These are phyloP conservation scores for Helotiales sp. DNA, from an alignment of 2,329 filamentous ascomycete species.

Conservation along the genomic window DNA sequence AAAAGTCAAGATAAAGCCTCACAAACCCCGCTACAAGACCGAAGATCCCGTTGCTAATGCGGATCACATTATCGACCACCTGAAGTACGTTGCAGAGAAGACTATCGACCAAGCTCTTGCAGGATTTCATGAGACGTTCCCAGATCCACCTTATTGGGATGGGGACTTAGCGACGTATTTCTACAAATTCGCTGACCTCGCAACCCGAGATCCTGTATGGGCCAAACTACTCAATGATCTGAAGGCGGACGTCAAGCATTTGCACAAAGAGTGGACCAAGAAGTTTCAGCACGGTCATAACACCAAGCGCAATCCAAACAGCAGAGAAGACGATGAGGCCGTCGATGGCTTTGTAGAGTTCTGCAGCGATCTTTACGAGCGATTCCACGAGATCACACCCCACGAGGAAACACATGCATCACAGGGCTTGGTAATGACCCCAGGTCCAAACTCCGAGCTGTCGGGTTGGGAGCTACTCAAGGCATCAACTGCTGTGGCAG, in stretches of 20 bases:
- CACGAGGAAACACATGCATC: constrained; percentile 25
- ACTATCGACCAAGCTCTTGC: constrained; percentile 44
- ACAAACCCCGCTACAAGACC: constrained; percentile 48
- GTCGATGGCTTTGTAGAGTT: constrained; percentile 8
- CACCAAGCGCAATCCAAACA: constrained; percentile 11
- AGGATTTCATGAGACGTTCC: constrained; percentile 36
- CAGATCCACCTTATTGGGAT: constrained; percentile 28
- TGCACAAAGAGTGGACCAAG: constrained; percentile 27
- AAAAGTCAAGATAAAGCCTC: constrained; percentile 5
- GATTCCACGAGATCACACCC: constrained; percentile 37
- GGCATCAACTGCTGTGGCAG: constrained; percentile 45
- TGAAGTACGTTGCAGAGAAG: constrained; percentile 61
- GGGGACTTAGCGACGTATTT: constrained; percentile 34
- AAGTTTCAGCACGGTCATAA: not conserved
- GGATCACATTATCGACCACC: constrained; percentile 64
- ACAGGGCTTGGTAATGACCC: constrained; percentile 27
- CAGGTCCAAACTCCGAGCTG: constrained; percentile 23
- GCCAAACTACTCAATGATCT: constrained; percentile 25
- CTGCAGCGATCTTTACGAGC: constrained; percentile 23
- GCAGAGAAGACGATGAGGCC: not conserved
- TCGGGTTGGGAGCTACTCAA: constrained; percentile 51
- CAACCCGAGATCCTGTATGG: constrained; percentile 22
- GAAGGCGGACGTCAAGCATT: constrained; percentile 3
- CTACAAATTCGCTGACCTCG: constrained; percentile 18
- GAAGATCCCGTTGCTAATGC: constrained; percentile 41